Evolutionary conservation across 1,284 basidiomycete genomes (phyloP).

Genomic region (Chondrostereum purpureum): DNA sequence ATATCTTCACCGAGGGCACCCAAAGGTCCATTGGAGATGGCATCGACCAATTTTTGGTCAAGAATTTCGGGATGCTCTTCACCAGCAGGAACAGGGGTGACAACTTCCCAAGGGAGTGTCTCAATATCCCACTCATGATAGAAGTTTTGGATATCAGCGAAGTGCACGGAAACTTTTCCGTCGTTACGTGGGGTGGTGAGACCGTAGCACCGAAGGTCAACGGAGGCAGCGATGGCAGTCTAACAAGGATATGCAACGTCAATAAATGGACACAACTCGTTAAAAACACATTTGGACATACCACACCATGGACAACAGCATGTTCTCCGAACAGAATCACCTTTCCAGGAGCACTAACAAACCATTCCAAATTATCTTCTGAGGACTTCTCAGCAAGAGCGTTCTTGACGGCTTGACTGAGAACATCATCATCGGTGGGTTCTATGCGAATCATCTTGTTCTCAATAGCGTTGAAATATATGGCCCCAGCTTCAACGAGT

Average conservation of each 20-base stretch:
- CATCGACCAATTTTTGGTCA: slow-evolving; percentile 65
- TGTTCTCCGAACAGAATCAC: slow-evolving; percentile 99
- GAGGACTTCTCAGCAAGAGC: slow-evolving; percentile 23
- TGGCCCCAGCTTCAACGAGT: slow-evolving; percentile 87
- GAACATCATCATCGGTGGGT: slow-evolving; percentile 30
- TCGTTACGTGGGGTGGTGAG: slow-evolving; percentile 73
- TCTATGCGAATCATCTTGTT: slow-evolving; percentile 47
- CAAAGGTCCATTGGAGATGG: slow-evolving; percentile 52
- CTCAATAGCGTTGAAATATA: slow-evolving; percentile 47
- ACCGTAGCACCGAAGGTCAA: slow-evolving; percentile 94
- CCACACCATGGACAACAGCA: slow-evolving; percentile 96
- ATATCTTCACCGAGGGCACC: slow-evolving; percentile 35
- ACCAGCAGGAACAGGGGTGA: slow-evolving; percentile 46
- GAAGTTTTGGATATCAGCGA: slow-evolving; percentile 78
- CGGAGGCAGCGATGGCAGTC: slow-evolving; percentile 93
- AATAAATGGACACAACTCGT: slow-evolving; percentile 8
- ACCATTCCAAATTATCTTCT: slow-evolving; percentile 60
- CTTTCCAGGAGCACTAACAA: slow-evolving; percentile 95
- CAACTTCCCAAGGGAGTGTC: slow-evolving; percentile 82
- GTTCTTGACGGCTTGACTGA: slow-evolving; percentile 62
- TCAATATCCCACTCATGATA: slow-evolving; percentile 78
- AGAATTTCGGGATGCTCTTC: slow-evolving; percentile 60
- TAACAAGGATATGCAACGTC: slow-evolving; percentile 31
- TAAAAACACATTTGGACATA: slow-evolving; percentile 51
- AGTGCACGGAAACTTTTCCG: slow-evolving; percentile 69